Evolutionary conservation across 2,329 filamentous ascomycete genomes (phyloP).

Genomic region (Fusarium heterosporum): DNA sequence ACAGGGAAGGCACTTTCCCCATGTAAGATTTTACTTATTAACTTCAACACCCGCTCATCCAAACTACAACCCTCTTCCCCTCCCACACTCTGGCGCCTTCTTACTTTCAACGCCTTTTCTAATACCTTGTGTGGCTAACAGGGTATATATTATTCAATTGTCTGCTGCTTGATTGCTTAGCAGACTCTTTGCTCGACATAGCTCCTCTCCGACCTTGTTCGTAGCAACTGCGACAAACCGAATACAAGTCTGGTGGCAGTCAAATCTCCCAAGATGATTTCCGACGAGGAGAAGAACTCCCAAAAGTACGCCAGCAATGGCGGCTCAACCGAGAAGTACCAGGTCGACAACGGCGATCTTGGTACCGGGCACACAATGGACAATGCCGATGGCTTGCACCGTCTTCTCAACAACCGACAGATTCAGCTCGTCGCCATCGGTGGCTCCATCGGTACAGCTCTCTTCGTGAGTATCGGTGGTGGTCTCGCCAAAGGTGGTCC

Average conservation of each 20-base stretch:
- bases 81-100: not conserved
- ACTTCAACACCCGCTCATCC: slow-evolving; percentile 27
- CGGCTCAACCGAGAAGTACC: slow-evolving; percentile 36
- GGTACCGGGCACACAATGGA: slow-evolving; percentile 43
- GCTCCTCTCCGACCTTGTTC: slow-evolving; percentile 23
- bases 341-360: slow-evolving; percentile 45
- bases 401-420: slow-evolving; percentile 64
- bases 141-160: slow-evolving; percentile 18
- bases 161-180: slow-evolving; percentile 44
- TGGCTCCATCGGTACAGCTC: slow-evolving; percentile 67
- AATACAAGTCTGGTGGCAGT: slow-evolving; percentile 7
- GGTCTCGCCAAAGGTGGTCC: slow-evolving; percentile 61
- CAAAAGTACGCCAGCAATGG: slow-evolving; percentile 48
- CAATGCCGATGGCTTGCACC: slow-evolving; percentile 56
- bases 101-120: slow-evolving; percentile 15
- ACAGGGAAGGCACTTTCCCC: slow-evolving; percentile 16
- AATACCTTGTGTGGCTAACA: slow-evolving; percentile 20
- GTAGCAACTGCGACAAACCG: slow-evolving; percentile 7
- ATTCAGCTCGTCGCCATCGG: slow-evolving; percentile 70
- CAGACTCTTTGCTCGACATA: slow-evolving; percentile 35
- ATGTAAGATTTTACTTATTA: slow-evolving; percentile 40
- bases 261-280: slow-evolving; percentile 38
- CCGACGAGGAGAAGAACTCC: slow-evolving; percentile 46
- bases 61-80: not conserved
- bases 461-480: slow-evolving; percentile 72